Percentiles rank a stretch among this genome's conserved stretches.
These are phyloP conservation scores for Blechomonas ayalai DNA, from an alignment of 208 protist genomes.

Conservation along the genomic window DNA sequence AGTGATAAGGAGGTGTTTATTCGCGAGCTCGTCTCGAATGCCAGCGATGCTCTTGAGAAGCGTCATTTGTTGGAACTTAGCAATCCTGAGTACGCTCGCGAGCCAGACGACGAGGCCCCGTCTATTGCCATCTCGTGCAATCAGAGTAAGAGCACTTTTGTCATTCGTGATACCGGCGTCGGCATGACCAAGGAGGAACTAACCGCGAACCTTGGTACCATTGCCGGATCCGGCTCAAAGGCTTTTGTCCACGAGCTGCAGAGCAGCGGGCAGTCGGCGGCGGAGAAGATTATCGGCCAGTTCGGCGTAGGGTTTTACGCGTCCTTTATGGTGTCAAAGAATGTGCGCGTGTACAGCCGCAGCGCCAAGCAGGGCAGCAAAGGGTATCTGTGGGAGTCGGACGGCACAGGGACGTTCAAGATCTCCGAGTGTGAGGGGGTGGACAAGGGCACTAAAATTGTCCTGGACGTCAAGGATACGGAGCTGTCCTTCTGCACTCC, in stretches of 20 bases:
- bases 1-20: slow-evolving; percentile 98
- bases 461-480: slow-evolving; percentile 94
- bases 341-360: slow-evolving; percentile 90
- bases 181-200: slow-evolving; percentile 97
- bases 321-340: slow-evolving; percentile 96
- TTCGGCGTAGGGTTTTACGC: slow-evolving; percentile 98
- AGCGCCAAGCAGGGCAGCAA: slow-evolving; percentile 79
- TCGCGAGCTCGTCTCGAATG: slow-evolving; percentile 97
- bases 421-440: slow-evolving; percentile 93
- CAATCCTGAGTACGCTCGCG: slow-evolving; percentile 77
- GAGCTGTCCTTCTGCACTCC: slow-evolving; percentile 91
- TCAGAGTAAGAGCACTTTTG: slow-evolving; percentile 87
- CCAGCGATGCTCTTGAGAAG: slow-evolving; percentile 97
- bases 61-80: slow-evolving; percentile 80
- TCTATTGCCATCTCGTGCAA: slow-evolving; percentile 86
- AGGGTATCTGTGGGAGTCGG: slow-evolving; percentile 94
- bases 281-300: slow-evolving; percentile 93
- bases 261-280: slow-evolving; percentile 52
- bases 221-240: slow-evolving; percentile 87
- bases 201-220: slow-evolving; percentile 94
- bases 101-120: slow-evolving; percentile 71
- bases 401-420: slow-evolving; percentile 90
- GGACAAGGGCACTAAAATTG: slow-evolving; percentile 95
- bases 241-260: slow-evolving; percentile 85
- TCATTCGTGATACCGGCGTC: slow-evolving; percentile 94